Base-by-base conservation (phyloP, 768 basidiomycete genomes). In the Mycena filopes region DNA sequence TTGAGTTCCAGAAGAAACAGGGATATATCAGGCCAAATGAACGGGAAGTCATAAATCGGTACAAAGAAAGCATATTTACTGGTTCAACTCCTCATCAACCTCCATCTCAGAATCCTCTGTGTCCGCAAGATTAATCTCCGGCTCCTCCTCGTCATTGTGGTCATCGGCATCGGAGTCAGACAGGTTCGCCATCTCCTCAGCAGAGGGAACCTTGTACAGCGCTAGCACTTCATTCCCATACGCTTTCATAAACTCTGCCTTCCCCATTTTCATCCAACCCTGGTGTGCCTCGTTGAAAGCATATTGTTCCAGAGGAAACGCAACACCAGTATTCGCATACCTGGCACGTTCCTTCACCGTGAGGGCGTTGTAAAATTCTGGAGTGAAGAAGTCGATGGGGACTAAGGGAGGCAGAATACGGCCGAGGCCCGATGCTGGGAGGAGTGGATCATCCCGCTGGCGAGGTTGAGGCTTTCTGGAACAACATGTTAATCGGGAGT, bases 301-400 rank as follows among this genome's bases (percentile, higher is more conserved):
- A 20, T 21, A 43, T 8, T 50, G 16, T 4, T 26, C 50, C 4
- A 45, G 60, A 12, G 56, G 56, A 23, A 57, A 57, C 16, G 45
- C 56, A 25, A 56, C 55, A 46, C 55, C 55, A 21, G 42, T 46
- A 20, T 46, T 31, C 13, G 21, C 43, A 28, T 56, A 57, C 31
- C 45, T 25, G 43, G 56, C 56, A 13, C 56, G 56, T 21, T 57
- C 56, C 33, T 48, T 36, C 31, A 57, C 3, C 0, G 43, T 57
- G 33, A 57, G 56, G 20, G 43, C 20, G 26, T 57, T 57, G 42
- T 56, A 56, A 15, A 45, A 56, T 20, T 29, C 29, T 1, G 55
- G 55, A 2, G 55, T 56, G n/a, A 57, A 57, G 31, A 33, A 57
- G n/a, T 57, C 45, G 25, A 57, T 36, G 10, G 45, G 56, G 36